Evolutionary conservation across 2,329 filamentous ascomycete genomes (phyloP), one percentile per base, ranked within the genome.

Genomic region (Aspergillus luchuensis): DNA sequence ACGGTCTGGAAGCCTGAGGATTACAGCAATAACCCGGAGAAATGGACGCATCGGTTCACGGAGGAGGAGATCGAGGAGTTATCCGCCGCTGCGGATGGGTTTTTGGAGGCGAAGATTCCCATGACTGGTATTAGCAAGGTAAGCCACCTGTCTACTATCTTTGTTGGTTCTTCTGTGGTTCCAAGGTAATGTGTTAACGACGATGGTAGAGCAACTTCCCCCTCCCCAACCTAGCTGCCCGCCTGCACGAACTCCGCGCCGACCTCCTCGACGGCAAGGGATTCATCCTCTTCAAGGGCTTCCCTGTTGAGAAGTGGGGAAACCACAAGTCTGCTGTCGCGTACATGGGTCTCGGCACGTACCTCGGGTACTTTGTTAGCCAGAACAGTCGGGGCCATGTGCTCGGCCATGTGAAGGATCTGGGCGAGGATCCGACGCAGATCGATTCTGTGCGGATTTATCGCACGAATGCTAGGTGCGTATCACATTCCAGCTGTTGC

Each of bases 381-480:
- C 92, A 97, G 72, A 96, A 97, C 79, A 88, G 89, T 17, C 86
- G 87, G 17, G 92, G 92, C 48, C 92, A 96, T 77, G 90, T 96
- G 8, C 85, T 96, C 1, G 92, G 92, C 7, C 92, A 96, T 74
- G 92, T 96, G 69, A 94, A 96, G 78, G 92, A 96, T 76, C 84
- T 95, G 3, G 91, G 91, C 49, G 92, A 93, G 67, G 91, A 96
- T 74, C 83, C 89, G 25, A 86, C 83, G 4, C 88, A 92, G 78
- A 96, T 92, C 69, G 90, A 96, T 79, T 89, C 88, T 69, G 91
- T 96, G 62, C 89, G 92, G 68, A 96, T 96, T 77, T 96, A 96
- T 80, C 86, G 92, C 65, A 97, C 92, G 2, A 91, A 92, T 65
- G 92, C 91, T 55, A 82, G 87, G 73, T 82, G 73, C 57, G 71